A percentile compares a stretch with the other conserved stretches of the same genome.
phyloP scores from a whole-genome alignment of 768 basidiomycete species.

The Lactarius indigo region DNA sequence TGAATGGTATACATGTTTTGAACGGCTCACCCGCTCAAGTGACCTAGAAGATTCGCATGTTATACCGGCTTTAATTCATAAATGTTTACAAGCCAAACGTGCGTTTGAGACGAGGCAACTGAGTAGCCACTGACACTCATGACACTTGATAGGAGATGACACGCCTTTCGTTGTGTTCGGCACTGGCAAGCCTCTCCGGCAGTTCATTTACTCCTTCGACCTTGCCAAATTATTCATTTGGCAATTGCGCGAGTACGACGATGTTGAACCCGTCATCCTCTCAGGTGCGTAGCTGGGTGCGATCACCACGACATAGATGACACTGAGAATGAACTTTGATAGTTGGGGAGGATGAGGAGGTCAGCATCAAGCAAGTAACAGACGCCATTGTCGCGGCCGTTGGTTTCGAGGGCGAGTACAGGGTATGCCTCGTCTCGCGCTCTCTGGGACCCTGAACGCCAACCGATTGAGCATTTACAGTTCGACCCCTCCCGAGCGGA shows the following conservation, averaged over 20 bases:
- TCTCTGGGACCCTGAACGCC: not conserved
- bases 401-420: slow-evolving; percentile 72
- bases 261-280: slow-evolving; percentile 90
- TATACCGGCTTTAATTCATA: slow-evolving; percentile 91
- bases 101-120: slow-evolving; percentile 26
- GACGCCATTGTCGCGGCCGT: slow-evolving; percentile 88
- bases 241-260: slow-evolving; percentile 86
- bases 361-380: slow-evolving; percentile 87
- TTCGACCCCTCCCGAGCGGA: slow-evolving; percentile 85
- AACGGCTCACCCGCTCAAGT: slow-evolving; percentile 37
- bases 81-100: slow-evolving; percentile 91
- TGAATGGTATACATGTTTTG: not conserved
- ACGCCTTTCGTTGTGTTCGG: slow-evolving; percentile 87
- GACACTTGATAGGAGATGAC: slow-evolving; percentile 53
- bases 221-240: slow-evolving; percentile 94
- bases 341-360: slow-evolving; percentile 94
- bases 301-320: not conserved
- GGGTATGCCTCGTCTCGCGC: slow-evolving; percentile 41
- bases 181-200: slow-evolving; percentile 89
- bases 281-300: slow-evolving; percentile 51
- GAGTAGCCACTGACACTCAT: slow-evolving; percentile 6
- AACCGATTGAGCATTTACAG: slow-evolving; percentile 35
- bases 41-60: slow-evolving; percentile 91
- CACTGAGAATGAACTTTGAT: not conserved
- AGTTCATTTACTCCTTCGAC: slow-evolving; percentile 97